Percentiles rank a stretch among this genome's conserved stretches.
Conservation (phyloP, 2,329 filamentous ascomycete genomes). For the Fusarium sp. region DNA sequence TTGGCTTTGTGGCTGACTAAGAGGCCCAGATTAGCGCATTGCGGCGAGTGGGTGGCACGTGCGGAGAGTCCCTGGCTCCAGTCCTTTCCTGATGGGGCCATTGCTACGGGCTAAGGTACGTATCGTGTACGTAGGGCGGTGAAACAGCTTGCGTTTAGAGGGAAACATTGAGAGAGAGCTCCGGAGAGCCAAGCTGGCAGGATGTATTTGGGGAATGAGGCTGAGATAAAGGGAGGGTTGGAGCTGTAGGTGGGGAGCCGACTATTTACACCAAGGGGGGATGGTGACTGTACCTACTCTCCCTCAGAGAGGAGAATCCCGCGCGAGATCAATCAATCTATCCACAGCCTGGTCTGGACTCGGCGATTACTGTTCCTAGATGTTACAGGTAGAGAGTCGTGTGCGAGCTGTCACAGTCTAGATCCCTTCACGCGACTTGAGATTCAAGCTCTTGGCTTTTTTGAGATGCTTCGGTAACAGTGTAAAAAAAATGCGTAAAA, state of each 20-base stretch:
- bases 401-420: not conserved
- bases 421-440: conserved; percentile 6
- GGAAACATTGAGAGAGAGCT: not conserved
- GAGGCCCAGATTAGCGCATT: conserved; percentile 8
- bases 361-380: not conserved
- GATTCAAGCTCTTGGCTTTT: not conserved
- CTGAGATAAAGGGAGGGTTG: not conserved
- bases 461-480: not conserved
- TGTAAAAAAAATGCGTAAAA: not conserved
- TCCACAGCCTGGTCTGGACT: not conserved
- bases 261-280: not conserved
- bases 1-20: conserved; percentile 30
- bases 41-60: conserved; percentile 16
- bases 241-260: not conserved
- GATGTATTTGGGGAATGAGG: not conserved
- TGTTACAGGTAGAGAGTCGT: conserved; percentile 5
- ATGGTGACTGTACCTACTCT: not conserved
- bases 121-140: conserved; percentile 14
- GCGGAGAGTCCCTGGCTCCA: conserved; percentile 30
- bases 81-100: conserved; percentile 8
- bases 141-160: conserved; percentile 1
- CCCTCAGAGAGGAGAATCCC: not conserved
- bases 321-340: not conserved
- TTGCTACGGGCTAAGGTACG: not conserved
- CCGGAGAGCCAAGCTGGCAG: not conserved